Conservation (phyloP, 345 rosid species). For the Clausena lansium region DNA sequence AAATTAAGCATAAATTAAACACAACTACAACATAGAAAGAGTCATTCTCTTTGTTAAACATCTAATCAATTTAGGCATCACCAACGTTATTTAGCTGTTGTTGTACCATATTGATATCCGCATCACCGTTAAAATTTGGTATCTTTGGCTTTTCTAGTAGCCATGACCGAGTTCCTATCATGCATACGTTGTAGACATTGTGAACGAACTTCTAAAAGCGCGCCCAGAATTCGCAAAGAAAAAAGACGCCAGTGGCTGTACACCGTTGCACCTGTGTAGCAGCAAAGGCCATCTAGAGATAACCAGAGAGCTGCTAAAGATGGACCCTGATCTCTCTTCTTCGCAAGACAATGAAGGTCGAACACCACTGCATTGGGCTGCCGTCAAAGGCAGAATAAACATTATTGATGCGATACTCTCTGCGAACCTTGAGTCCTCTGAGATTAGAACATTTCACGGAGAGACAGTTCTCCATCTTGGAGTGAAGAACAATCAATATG, state of each 20-base stretch:
- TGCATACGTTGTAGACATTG: conserved; percentile 23
- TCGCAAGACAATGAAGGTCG: conserved; percentile 40
- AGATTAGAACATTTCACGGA: conserved; percentile 30
- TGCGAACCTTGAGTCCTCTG: conserved; percentile 29
- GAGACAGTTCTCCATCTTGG: conserved; percentile 53
- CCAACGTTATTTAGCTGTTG: too few relatives aligned
- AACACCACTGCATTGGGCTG: conserved; percentile 52
- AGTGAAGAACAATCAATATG: conserved; percentile 42
- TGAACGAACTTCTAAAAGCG: conserved; percentile 31
- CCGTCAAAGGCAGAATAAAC: conserved; percentile 41
- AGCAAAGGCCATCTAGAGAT: conserved; percentile 45
- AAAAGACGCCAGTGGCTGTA: conserved; percentile 26
- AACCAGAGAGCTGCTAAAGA: conserved; percentile 39
- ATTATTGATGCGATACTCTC: conserved; percentile 44
- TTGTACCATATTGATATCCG: too few relatives aligned
- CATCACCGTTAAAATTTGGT: too few relatives aligned
- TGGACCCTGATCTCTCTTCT: conserved; percentile 33
- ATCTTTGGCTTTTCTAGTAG: too few relatives aligned
- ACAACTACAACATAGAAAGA: too few relatives aligned
- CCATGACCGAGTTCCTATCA: too few relatives aligned
- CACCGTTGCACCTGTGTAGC: conserved; percentile 43
- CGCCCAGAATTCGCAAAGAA: conserved; percentile 41
- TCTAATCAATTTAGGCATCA: too few relatives aligned
- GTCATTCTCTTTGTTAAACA: too few relatives aligned
- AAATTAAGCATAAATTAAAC: too few relatives aligned